These are phyloP conservation scores for Flagelloscypha sp. DNA, from an alignment of 768 basidiomycete species.

Conservation along the genomic window DNA sequence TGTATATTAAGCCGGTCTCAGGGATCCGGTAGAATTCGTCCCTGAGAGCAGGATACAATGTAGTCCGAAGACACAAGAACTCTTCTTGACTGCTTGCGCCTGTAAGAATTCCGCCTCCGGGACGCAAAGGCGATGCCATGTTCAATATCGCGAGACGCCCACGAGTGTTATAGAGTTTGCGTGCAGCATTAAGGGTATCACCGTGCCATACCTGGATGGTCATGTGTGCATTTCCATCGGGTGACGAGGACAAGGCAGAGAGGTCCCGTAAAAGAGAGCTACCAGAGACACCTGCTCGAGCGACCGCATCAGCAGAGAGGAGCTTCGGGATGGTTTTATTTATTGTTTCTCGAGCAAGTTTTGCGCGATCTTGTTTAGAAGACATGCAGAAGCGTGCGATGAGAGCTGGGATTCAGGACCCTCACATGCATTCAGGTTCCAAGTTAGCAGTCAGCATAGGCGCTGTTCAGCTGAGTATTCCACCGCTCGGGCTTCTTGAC, in stretches of 20 bases:
- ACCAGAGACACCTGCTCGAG: constrained; percentile 9
- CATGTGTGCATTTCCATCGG: constrained; percentile 1
- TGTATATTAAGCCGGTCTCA: constrained; percentile 13
- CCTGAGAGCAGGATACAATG: constrained; percentile 12
- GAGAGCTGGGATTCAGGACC: too few species aligned
- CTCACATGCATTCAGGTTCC: too few species aligned
- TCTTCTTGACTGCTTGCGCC: constrained; percentile 15
- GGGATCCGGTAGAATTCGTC: constrained; percentile 14
- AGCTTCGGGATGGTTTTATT: constrained; percentile 12
- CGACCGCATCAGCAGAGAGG: constrained; percentile 12
- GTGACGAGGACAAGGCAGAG: neutral
- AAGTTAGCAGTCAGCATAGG: too few species aligned
- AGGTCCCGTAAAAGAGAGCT: constrained; percentile 9
- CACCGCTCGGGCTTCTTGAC: too few species aligned
- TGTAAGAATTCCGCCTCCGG: constrained; percentile 14
- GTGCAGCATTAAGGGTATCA: constrained; percentile 14
- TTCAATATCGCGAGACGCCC: constrained; percentile 11
- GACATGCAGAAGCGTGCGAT: too few species aligned
- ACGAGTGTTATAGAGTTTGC: constrained; percentile 5
- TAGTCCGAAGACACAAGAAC: constrained; percentile 15
- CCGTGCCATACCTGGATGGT: constrained; percentile 11
- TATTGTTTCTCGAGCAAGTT: constrained; percentile 13
- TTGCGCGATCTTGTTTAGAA: constrained; percentile 11
- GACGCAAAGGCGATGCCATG: constrained; percentile 15
- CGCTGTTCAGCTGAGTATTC: too few species aligned